These are phyloP conservation scores for Talaromyces pinophilus DNA, from an alignment of 2,329 filamentous ascomycete species.

Conservation along the genomic window DNA sequence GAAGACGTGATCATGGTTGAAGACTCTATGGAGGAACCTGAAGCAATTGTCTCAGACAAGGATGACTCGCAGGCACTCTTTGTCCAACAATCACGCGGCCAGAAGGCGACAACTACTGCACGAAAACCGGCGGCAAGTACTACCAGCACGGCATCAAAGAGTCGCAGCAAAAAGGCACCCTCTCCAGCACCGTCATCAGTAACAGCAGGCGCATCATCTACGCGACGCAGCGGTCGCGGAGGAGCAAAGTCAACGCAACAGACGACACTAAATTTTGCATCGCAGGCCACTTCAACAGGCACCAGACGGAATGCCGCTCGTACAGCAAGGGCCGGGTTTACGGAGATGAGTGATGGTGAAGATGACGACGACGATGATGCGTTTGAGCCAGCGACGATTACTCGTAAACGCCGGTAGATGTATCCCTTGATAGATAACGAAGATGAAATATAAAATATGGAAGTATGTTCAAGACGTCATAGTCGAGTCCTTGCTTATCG, in stretches of 20 bases:
- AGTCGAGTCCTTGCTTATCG: neutral
- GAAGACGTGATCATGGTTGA: constrained; percentile 43
- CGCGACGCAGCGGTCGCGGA: constrained; percentile 31
- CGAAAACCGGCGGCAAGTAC: constrained; percentile 29
- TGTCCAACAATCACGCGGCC: constrained; percentile 38
- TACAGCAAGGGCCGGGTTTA: constrained; percentile 36
- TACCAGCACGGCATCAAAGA: constrained; percentile 27
- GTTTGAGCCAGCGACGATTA: constrained; percentile 44
- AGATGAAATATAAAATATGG: neutral
- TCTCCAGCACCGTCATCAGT: constrained; percentile 39
- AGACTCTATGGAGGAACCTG: constrained; percentile 32
- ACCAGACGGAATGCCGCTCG: constrained; percentile 30
- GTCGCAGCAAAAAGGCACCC: constrained; percentile 32
- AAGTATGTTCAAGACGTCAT: neutral
- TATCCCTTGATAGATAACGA: neutral
- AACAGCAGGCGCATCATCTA: constrained; percentile 32
- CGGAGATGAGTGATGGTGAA: constrained; percentile 40
- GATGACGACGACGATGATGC: constrained; percentile 48
- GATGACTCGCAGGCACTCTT: constrained; percentile 44
- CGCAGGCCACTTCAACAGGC: constrained; percentile 37
- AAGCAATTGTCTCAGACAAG: constrained; percentile 26
- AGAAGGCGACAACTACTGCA: constrained; percentile 30
- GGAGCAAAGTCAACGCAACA: constrained; percentile 37
- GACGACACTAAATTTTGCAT: constrained; percentile 46
- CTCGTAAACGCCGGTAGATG: constrained; percentile 20